Evolutionary conservation across 2,329 filamentous ascomycete genomes (phyloP).

Genomic region (Fusarium anguioides): DNA sequence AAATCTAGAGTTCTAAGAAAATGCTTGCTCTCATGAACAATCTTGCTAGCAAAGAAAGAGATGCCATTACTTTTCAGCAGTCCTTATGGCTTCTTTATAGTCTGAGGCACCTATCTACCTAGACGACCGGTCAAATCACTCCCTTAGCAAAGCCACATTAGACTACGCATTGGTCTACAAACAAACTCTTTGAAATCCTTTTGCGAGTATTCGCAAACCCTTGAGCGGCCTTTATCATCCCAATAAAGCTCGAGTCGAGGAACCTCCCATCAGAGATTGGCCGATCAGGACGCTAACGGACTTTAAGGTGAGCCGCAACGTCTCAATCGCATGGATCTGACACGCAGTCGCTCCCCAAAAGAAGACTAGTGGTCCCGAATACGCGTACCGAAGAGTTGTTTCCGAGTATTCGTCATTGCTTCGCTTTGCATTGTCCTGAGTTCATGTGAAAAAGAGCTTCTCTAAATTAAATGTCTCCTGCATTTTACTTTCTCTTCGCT

Average conservation of each 20-base stretch:
- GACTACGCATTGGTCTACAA: not conserved
- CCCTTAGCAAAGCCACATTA: not conserved
- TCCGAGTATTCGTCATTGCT: slow-evolving; percentile 39
- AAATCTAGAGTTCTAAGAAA: not conserved
- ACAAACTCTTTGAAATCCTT: not conserved
- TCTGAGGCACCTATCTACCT: not conserved
- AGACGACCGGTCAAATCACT: not conserved
- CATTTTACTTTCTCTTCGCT: slow-evolving; percentile 1
- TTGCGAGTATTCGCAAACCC: slow-evolving; percentile 1
- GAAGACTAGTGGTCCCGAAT: slow-evolving; percentile 36
- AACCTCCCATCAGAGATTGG: not conserved
- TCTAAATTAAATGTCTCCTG: slow-evolving; percentile 6
- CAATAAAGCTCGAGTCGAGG: not conserved
- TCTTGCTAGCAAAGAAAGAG: not conserved
- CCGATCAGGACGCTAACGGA: not conserved
- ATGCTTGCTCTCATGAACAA: not conserved
- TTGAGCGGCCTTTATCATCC: not conserved
- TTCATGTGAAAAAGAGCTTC: slow-evolving; percentile 17
- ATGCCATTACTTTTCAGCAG: not conserved
- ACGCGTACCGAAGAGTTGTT: slow-evolving; percentile 31
- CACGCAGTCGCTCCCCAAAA: not conserved
- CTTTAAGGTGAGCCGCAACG: slow-evolving; percentile 11
- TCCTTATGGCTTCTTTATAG: not conserved
- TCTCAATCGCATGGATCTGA: slow-evolving; percentile 11
- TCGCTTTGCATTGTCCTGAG: slow-evolving; percentile 7